A percentile compares a stretch with the other conserved stretches of the same genome.
These are phyloP conservation scores for Neoboletus magnificus DNA, from an alignment of 768 basidiomycete species.

Conservation along the genomic window DNA sequence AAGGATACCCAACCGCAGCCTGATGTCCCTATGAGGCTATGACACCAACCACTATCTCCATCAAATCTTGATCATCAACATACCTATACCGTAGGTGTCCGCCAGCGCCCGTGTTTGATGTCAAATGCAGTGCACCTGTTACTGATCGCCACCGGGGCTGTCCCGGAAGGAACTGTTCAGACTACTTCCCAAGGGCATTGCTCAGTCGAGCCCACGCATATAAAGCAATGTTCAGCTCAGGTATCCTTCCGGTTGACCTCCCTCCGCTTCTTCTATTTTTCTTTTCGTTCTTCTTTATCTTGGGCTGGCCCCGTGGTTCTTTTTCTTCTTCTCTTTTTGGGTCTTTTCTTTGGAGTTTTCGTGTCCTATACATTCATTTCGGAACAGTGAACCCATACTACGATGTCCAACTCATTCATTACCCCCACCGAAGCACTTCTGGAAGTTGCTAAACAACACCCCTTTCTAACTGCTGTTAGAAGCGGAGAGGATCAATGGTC, in stretches of 20 bases:
- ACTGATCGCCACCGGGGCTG: background rate
- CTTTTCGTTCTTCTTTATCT: conserved; percentile 5
- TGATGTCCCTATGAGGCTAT: background rate
- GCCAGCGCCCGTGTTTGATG: background rate
- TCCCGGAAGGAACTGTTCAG: background rate
- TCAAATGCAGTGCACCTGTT: background rate
- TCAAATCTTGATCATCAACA: background rate
- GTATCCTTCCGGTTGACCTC: conserved; percentile 12
- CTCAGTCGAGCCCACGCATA: conserved; percentile 1
- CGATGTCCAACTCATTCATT: conserved; percentile 15
- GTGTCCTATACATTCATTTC: background rate
- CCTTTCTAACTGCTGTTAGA: conserved; percentile 17
- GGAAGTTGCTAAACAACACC: conserved; percentile 30
- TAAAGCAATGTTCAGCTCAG: conserved; percentile 9
- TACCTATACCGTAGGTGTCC: background rate
- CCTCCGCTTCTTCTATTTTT: background rate
- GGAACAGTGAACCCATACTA: background rate
- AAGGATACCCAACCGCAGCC: background rate
- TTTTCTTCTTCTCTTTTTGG: background rate
- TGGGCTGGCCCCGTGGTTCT: conserved; percentile 18
- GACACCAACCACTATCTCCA: background rate
- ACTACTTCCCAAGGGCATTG: background rate
- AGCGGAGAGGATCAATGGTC: conserved; percentile 23
- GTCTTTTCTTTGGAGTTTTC: background rate
- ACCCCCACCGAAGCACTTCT: conserved; percentile 31